A percentile compares a stretch with the other conserved stretches of the same genome.
phyloP scores from a whole-genome alignment of 1,284 basidiomycete species.

The Cutaneotrichosporon sp. region DNA sequence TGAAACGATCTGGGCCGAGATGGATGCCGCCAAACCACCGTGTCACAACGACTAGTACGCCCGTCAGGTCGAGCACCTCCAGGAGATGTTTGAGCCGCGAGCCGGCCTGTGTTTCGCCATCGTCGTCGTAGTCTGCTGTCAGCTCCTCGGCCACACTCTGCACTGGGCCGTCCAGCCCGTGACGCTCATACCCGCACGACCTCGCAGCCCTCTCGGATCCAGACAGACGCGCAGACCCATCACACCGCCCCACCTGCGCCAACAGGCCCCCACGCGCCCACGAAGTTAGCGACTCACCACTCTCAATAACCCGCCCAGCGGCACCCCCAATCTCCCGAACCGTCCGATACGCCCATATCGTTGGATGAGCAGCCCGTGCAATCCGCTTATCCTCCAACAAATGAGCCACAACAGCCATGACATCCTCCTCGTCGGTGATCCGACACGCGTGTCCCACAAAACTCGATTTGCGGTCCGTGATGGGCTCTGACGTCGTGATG shows the following conservation, averaged over 20 bases:
- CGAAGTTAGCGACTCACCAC: constrained; percentile 30
- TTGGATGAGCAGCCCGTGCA: constrained; percentile 71
- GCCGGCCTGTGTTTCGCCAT: constrained; percentile 86
- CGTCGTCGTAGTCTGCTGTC: constrained; percentile 80
- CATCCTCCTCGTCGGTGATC: constrained; percentile 72
- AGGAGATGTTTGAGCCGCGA: constrained; percentile 77
- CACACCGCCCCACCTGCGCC: too few species aligned
- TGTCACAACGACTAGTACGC: constrained; percentile 73
- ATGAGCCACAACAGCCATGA: constrained; percentile 64
- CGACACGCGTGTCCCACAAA: constrained; percentile 78
- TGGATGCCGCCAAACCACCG: constrained; percentile 56
- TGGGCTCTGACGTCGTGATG: constrained; percentile 66
- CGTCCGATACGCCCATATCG: constrained; percentile 69
- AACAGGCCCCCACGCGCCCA: neutral
- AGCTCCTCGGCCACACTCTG: too few species aligned
- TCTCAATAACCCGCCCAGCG: constrained; percentile 34
- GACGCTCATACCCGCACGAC: too few species aligned
- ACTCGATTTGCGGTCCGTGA: constrained; percentile 72
- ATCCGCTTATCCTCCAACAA: constrained; percentile 61
- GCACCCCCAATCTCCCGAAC: constrained; percentile 37
- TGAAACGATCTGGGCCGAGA: constrained; percentile 82
- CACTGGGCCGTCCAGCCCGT: too few species aligned
- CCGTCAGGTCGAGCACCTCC: constrained; percentile 65
- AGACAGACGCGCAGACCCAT: too few species aligned
- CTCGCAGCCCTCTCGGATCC: too few species aligned